A percentile compares a stretch with the other conserved stretches of the same genome.
phyloP scores from a whole-genome alignment of 805 yeast species.

The Kodamaea kaohsiungensis region DNA sequence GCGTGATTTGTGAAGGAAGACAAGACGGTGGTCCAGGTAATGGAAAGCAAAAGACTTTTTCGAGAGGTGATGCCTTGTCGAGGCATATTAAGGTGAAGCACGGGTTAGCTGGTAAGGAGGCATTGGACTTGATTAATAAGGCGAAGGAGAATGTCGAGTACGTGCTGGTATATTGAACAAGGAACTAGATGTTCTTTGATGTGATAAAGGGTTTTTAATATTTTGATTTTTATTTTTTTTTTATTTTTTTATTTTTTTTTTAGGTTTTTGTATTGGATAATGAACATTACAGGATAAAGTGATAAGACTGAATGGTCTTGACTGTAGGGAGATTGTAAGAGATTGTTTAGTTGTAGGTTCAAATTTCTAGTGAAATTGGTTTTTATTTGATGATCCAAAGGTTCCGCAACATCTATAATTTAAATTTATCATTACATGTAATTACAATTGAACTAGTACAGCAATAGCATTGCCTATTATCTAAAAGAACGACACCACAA shows the following conservation, averaged over 20 bases:
- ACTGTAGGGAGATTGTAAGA: no score
- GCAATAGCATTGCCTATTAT: neutral
- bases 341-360: no score
- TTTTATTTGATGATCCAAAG: no score
- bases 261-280: constrained; percentile 6
- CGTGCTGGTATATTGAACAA: constrained; percentile 22
- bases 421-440: neutral
- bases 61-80: constrained; percentile 48
- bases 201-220: neutral
- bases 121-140: constrained; percentile 67
- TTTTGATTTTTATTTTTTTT: neutral
- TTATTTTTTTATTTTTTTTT: constrained; percentile 9
- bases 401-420: no score
- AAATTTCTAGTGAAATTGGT: no score
- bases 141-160: constrained; percentile 81
- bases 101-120: constrained; percentile 64
- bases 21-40: constrained; percentile 50
- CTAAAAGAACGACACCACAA: neutral
- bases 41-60: constrained; percentile 49
- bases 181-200: neutral
- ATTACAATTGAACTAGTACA: neutral
- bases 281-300: constrained; percentile 1
- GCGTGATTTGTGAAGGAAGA: constrained; percentile 49
- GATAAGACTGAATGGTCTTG: no score
- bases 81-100: constrained; percentile 77